phyloP scores from a whole-genome alignment of 805 yeast species.

The Huiozyma sinensis region DNA sequence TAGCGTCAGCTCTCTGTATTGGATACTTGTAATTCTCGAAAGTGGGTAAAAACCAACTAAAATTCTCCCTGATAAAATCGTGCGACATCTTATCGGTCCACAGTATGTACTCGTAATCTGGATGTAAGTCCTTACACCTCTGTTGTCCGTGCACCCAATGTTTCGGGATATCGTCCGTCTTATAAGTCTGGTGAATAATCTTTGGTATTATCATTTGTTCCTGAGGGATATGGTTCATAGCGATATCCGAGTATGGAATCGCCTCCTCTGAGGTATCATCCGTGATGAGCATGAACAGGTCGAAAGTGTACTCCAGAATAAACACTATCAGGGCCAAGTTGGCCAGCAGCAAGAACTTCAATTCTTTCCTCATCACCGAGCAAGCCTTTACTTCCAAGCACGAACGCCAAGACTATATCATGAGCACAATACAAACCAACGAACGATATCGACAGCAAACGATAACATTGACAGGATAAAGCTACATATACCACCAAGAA shows the following conservation, averaged over 20 bases:
- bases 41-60: conserved; percentile 73
- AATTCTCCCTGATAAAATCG: conserved; percentile 66
- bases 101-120: conserved; percentile 73
- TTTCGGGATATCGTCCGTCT: conserved; percentile 64
- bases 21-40: conserved; percentile 72
- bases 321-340: conserved; percentile 43
- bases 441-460: too few species aligned
- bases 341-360: conserved; percentile 46
- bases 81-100: conserved; percentile 86
- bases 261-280: conserved; percentile 61
- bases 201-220: conserved; percentile 50
- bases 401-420: too few species aligned
- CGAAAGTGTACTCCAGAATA: conserved; percentile 51
- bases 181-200: conserved; percentile 88
- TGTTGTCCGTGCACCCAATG: conserved; percentile 71
- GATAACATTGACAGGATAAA: too few species aligned
- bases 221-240: conserved; percentile 24
- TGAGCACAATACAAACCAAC: too few species aligned
- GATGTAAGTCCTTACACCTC: conserved; percentile 64
- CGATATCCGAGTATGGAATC: conserved; percentile 42
- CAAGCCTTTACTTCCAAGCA: too few species aligned
- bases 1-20: conserved; percentile 82
- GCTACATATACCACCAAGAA: too few species aligned
- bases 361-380: conserved; percentile 46
- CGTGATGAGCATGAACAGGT: conserved; percentile 55